Conservation (phyloP, 148 eudicot genomes). For the Cornus florida region DNA sequence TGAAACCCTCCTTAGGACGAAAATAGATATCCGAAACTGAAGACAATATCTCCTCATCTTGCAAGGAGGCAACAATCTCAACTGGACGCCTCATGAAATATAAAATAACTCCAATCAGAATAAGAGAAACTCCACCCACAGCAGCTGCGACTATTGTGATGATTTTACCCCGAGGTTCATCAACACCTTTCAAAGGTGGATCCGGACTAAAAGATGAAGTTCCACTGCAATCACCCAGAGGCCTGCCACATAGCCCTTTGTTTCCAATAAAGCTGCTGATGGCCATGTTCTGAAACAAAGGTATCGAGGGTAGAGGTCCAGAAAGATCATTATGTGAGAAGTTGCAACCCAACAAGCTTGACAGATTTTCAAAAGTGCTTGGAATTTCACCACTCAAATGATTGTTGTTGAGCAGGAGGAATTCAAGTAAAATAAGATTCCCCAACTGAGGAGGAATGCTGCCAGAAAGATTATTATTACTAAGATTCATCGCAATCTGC, state of each 20-base stretch:
- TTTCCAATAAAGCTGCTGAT: constrained; percentile 70
- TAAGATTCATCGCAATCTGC: constrained; percentile 87
- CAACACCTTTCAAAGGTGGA: constrained; percentile 25
- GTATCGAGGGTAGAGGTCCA: constrained; percentile 72
- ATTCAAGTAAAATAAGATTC: constrained; percentile 72
- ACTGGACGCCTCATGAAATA: constrained; percentile 64
- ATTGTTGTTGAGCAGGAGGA: constrained; percentile 73
- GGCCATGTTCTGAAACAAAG: constrained; percentile 68
- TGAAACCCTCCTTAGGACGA: constrained; percentile 90
- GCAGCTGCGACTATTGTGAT: constrained; percentile 55
- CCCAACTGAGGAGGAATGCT: constrained; percentile 81
- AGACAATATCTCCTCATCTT: constrained; percentile 46
- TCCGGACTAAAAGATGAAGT: constrained; percentile 26
- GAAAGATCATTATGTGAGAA: constrained; percentile 77
- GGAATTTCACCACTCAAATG: constrained; percentile 90
- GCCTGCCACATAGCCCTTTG: constrained; percentile 81
- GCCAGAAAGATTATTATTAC: constrained; percentile 76
- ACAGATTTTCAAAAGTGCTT: constrained; percentile 66
- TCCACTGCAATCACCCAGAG: constrained; percentile 47
- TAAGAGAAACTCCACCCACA: constrained; percentile 80
- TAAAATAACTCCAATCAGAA: constrained; percentile 60
- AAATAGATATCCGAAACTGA: constrained; percentile 83
- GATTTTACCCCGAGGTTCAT: constrained; percentile 51
- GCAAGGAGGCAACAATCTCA: constrained; percentile 45
- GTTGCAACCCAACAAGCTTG: constrained; percentile 80